phyloP scores from a whole-genome alignment of 148 eudicot genomes.

The Camellia lanceoleosa region DNA sequence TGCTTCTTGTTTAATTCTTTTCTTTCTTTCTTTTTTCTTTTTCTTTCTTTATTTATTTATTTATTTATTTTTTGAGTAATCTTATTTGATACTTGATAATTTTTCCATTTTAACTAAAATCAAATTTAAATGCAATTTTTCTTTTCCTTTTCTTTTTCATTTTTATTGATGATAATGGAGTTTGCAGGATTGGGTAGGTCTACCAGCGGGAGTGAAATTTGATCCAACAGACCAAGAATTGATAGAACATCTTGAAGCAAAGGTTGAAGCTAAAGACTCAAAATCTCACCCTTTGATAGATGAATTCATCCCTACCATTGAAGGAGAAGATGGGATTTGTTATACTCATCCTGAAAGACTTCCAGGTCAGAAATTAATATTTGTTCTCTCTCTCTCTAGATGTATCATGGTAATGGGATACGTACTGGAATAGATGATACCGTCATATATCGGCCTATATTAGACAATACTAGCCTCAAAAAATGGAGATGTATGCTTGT shows the following conservation, averaged over 20 bases:
- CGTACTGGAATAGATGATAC: too few relatives aligned
- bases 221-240: conserved; percentile 99
- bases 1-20: neutral
- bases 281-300: conserved; percentile 97
- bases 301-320: conserved; percentile 93
- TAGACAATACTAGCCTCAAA: too few relatives aligned
- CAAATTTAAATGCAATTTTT: neutral
- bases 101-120: too few relatives aligned
- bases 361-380: conserved; percentile 54
- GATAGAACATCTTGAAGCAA: conserved; percentile 97
- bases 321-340: conserved; percentile 99
- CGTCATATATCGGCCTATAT: too few relatives aligned
- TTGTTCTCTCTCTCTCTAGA: neutral
- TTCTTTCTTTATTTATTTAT: too few relatives aligned
- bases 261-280: conserved; percentile 60
- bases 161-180: neutral
- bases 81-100: neutral
- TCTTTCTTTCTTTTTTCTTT: too few relatives aligned
- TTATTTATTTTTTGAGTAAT: neutral
- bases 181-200: conserved; percentile 93
- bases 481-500: neutral
- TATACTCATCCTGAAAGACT: conserved; percentile 98
- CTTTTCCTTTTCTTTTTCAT: neutral
- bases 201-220: conserved; percentile 99
- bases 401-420: too few relatives aligned